Conservation (phyloP, 2,329 filamentous ascomycete species). For the Epichloe sibirici region DNA sequence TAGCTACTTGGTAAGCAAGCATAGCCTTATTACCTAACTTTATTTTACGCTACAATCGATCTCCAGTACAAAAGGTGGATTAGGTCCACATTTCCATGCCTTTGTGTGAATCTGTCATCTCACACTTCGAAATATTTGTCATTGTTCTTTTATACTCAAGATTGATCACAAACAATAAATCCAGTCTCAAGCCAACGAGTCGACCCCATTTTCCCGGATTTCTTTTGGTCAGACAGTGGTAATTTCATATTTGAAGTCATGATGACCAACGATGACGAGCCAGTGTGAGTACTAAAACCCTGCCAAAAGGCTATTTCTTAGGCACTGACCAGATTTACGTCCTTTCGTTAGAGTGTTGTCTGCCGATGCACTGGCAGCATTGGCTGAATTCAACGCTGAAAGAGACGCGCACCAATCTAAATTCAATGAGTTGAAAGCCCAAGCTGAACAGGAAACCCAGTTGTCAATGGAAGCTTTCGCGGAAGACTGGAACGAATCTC, state of each 20-base stretch:
- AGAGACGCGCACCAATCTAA: constrained; percentile 52
- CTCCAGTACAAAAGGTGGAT: neutral
- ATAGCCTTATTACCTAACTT: no score
- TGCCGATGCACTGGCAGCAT: constrained; percentile 50
- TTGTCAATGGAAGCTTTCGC: constrained; percentile 57
- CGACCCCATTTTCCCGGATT: neutral
- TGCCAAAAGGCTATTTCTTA: neutral
- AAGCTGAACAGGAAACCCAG: constrained; percentile 40
- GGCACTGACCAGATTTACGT: constrained; percentile 5
- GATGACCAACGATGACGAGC: constrained; percentile 32
- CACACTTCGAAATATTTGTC: no score
- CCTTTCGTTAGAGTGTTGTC: constrained; percentile 39
- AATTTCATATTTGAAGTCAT: constrained; percentile 4
- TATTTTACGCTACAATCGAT: no score
- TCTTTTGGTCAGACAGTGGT: neutral
- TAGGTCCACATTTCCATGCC: neutral
- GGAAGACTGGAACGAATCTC: constrained; percentile 74
- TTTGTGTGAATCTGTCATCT: neutral
- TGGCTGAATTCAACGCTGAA: constrained; percentile 64
- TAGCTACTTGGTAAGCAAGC: no score
- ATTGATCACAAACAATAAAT: no score
- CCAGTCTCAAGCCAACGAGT: no score
- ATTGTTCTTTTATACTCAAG: no score
- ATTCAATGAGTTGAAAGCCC: constrained; percentile 55
- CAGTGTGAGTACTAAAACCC: constrained; percentile 27